Base-by-base conservation (phyloP, 1,284 basidiomycete genomes). In the Trichosporon asahii region DNA sequence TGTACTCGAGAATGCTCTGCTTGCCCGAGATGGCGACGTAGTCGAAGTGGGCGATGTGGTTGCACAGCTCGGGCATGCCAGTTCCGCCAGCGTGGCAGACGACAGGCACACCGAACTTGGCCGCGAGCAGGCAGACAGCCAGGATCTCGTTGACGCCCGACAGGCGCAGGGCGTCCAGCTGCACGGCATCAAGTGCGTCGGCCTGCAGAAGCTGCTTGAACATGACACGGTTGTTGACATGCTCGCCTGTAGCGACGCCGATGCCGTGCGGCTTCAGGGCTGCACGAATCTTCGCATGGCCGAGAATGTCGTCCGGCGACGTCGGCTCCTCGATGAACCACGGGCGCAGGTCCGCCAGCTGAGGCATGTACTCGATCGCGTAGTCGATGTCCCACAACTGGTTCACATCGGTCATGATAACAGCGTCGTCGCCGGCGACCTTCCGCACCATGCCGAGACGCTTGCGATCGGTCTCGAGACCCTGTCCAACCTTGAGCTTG, bases 291-390 rank as follows among this genome's bases (percentile, higher is more conserved):
- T 77, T 75, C 21, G 85, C 85, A 72, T 86, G 85, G 2, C 84
- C 91, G 76, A 84, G 76, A 82, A 81, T 64, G 88, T 95, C 93
- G 78, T 95, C 94, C 0, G 92, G 94, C 0, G 93, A 93, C 0
- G 94, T 95, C 0, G 94, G 94, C 80, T 95, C 93, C 78, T 95
- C 94, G 76, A 95, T 95, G 84, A 94, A 96, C 94, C 94, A 95
- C 18, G 94, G 93, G 76, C 90, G 90, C 80, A 94, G 89, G 70
- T 88, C 87, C 72, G 88, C 87, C 44, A 97, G 86, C 71, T 89
- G 86, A 76, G 89, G 89, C 73, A 95, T 92, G 82, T 95, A 96
- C 66, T 95, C 91, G 77, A 96, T 91, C 4, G 94, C 94, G 80
- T 94, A 88, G 65, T 75, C 72, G 18, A 96, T 94, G 76, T 96